Base-by-base conservation (phyloP, 805 yeast genomes). In the Barnettozyma siamensis region DNA sequence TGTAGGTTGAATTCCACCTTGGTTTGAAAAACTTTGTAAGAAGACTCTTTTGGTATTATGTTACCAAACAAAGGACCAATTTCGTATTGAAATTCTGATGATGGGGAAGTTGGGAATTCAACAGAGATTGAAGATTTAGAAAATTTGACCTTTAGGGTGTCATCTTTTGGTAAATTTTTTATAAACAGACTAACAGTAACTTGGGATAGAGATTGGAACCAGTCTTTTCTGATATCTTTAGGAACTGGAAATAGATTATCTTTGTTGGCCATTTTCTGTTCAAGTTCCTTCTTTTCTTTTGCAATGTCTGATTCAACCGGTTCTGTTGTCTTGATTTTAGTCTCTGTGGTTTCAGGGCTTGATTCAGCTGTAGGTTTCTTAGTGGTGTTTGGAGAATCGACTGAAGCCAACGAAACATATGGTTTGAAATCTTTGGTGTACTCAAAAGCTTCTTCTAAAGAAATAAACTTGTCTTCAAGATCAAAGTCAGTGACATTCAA, bases 151-250 rank as follows among this genome's bases (percentile, higher is more conserved):
- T 62, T 58, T 15, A 70, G 53, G 3, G 69, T 59, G 1, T 65
- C 60, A 5, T 75, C 78, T 34, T 68, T 56, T 8, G 82, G 79
- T 15, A 87, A 73, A 31, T 73, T 73, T 46, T 83, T 80, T 36
- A 86, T 77, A 54, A 82, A 91, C 7, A 91, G 63, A 2, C 91
- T 77, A 23, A 89, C 66, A 1, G 80, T 78, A 12, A 88, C 75
- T 3, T 59, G 57, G 1, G 64, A 64, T 9, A 64, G 53, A 13
- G 80, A 70, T 59, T 93, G 96, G 63, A 80, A 91, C 79, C 83
- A 84, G 49, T 84, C 89, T n/a, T 65, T 62, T 51, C 71, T 72
- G 30, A 72, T 59, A 49, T 59, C 56, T 47, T 67, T 53, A 44
- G 54, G 35, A 3, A 19, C 38, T 33, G 59, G 58, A 32, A 37